Conservation (phyloP, 148 eudicot species). For the Arbutus unedo region DNA sequence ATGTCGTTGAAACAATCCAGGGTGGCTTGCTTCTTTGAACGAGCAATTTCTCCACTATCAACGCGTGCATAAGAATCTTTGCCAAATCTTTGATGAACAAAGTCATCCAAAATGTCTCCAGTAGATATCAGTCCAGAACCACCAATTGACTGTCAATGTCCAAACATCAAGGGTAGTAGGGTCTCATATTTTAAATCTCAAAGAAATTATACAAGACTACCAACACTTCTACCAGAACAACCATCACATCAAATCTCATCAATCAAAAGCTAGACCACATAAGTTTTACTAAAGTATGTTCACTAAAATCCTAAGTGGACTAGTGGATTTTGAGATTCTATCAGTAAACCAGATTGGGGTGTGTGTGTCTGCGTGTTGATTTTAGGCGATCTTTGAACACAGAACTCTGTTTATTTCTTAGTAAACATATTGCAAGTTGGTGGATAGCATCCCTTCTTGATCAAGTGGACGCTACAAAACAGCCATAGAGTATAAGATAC, state of each 20-base stretch:
- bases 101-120: constrained; percentile 68
- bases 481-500: background rate
- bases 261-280: background rate
- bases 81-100: constrained; percentile 59
- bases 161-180: background rate
- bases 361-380: background rate
- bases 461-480: background rate
- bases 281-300: background rate
- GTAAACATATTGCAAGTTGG: background rate
- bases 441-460: background rate
- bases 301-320: background rate
- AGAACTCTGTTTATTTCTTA: background rate
- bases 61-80: constrained; percentile 57
- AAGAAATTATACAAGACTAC: background rate
- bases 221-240: background rate
- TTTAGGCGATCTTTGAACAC: constrained; percentile 11
- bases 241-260: background rate
- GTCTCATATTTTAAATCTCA: background rate
- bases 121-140: constrained; percentile 44
- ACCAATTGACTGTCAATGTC: constrained; percentile 40
- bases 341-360: background rate
- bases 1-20: constrained; percentile 44
- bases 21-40: constrained; percentile 42
- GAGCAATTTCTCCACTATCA: constrained; percentile 30
- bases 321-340: background rate